A percentile compares a stretch with the other conserved stretches of the same genome.
These are phyloP conservation scores for Taphrina communis DNA, from an alignment of 1,139 yeast genomes.

Conservation along the genomic window DNA sequence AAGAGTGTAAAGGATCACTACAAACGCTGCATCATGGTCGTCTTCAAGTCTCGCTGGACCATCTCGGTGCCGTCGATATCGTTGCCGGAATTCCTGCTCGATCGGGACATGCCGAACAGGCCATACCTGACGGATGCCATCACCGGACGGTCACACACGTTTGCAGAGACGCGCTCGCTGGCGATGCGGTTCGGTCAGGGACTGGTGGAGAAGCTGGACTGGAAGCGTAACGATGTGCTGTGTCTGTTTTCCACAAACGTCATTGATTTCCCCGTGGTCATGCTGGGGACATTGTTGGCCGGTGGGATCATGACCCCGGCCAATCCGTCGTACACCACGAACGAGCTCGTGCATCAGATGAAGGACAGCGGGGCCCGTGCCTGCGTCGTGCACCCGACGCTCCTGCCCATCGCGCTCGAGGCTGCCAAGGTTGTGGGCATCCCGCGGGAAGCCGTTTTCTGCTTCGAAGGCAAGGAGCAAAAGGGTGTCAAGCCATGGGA, in stretches of 20 bases:
- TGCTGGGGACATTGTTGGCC: conserved; percentile 50
- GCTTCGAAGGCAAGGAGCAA: conserved; percentile 39
- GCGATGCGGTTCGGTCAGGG: conserved; percentile 37
- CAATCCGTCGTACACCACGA: conserved; percentile 50
- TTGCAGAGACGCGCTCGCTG: conserved; percentile 12
- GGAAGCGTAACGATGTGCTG: conserved; percentile 50
- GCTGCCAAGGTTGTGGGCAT: conserved; percentile 48
- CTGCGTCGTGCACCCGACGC: conserved; percentile 47
- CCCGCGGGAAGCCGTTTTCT: conserved; percentile 22
- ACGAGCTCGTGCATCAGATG: conserved; percentile 53
- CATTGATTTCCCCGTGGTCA: conserved; percentile 50
- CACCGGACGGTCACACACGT: conserved; percentile 27
- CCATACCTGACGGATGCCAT: conserved; percentile 36
- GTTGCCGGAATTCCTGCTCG: conserved; percentile 34
- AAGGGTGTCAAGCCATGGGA: conserved; percentile 45
- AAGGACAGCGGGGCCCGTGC: conserved; percentile 49
- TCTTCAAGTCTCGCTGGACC: conserved; percentile 12
- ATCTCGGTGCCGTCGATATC: conserved; percentile 14
- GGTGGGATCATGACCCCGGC: conserved; percentile 54
- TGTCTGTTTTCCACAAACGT: conserved; percentile 50
- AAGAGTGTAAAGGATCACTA: too few relatives aligned
- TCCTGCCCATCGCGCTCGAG: conserved; percentile 46
- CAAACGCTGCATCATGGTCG: neutral
- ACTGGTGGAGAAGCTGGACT: conserved; percentile 47
- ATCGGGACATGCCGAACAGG: conserved; percentile 32